Percentiles rank a stretch among this genome's conserved stretches.
These are phyloP conservation scores for Candida argentea DNA, from an alignment of 805 yeast genomes.

Conservation along the genomic window DNA sequence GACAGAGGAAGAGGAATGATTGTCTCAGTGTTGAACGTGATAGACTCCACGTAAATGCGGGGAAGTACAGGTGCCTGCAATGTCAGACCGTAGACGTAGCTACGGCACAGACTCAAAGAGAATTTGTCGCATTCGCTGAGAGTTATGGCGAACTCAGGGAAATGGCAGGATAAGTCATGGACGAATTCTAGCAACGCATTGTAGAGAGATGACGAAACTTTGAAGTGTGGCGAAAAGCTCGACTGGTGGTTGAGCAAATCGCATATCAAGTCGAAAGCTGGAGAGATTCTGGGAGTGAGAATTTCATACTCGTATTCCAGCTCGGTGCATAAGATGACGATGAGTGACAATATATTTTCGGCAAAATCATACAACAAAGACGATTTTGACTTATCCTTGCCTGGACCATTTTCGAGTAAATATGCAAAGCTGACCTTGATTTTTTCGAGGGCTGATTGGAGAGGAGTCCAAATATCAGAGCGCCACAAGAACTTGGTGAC, in stretches of 20 bases:
- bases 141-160: constrained; percentile 38
- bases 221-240: constrained; percentile 9
- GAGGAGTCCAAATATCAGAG: constrained; percentile 59
- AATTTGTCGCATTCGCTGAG: constrained; percentile 10
- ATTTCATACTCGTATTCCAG: constrained; percentile 38
- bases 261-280: constrained; percentile 26
- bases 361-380: constrained; percentile 52
- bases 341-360: constrained; percentile 63
- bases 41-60: constrained; percentile 29
- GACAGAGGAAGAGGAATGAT: constrained; percentile 2
- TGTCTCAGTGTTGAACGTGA: constrained; percentile 26
- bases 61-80: constrained; percentile 15
- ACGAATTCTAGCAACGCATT: constrained; percentile 47
- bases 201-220: constrained; percentile 33
- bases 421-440: constrained; percentile 39
- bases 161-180: constrained; percentile 52
- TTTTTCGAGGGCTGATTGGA: constrained; percentile 43
- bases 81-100: constrained; percentile 6
- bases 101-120: constrained; percentile 9
- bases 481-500: constrained; percentile 69
- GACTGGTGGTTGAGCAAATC: constrained; percentile 14
- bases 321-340: constrained; percentile 56
- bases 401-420: constrained; percentile 17
- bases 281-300: constrained; percentile 38
- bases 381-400: constrained; percentile 31